Conservation (phyloP, 2,329 filamentous ascomycete genomes). For the Botrytis aclada region DNA sequence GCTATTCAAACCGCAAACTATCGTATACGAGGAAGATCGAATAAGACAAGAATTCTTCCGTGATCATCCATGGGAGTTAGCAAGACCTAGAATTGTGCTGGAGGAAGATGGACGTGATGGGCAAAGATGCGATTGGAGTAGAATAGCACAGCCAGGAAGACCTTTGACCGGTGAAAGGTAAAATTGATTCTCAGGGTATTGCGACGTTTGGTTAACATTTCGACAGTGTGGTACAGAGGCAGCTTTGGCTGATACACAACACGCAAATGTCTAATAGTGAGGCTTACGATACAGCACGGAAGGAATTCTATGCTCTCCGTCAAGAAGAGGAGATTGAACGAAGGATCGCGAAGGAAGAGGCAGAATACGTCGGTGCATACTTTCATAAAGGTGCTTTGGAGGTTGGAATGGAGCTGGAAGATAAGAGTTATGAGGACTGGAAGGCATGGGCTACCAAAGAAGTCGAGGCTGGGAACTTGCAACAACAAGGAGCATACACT, state of each 20-base stretch:
- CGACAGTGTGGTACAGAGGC: slow-evolving; percentile 83
- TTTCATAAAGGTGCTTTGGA: slow-evolving; percentile 77
- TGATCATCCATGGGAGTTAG: slow-evolving; percentile 97
- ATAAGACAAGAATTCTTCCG: slow-evolving; percentile 80
- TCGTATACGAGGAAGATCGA: slow-evolving; percentile 79
- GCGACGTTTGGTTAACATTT: background rate
- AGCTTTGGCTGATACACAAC: slow-evolving; percentile 77
- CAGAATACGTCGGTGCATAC: slow-evolving; percentile 77
- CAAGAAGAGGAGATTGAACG: slow-evolving; percentile 79
- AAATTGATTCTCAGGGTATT: slow-evolving; percentile 25
- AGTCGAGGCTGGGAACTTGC: slow-evolving; percentile 43
- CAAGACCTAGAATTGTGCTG: slow-evolving; percentile 77
- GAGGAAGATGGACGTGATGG: slow-evolving; percentile 83
- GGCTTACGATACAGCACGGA: slow-evolving; percentile 83
- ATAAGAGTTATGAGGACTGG: slow-evolving; percentile 78
- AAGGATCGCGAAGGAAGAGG: slow-evolving; percentile 84
- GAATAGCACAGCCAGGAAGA: slow-evolving; percentile 69
- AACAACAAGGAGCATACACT: slow-evolving; percentile 44
- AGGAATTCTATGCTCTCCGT: slow-evolving; percentile 85
- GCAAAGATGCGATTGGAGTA: slow-evolving; percentile 75
- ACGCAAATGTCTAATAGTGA: slow-evolving; percentile 55
- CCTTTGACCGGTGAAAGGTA: slow-evolving; percentile 82
- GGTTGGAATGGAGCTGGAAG: slow-evolving; percentile 78
- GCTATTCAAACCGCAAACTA: slow-evolving; percentile 74
- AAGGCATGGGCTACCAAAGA: slow-evolving; percentile 68